Base-by-base conservation (phyloP, 257 asterid genomes). In the Capsicum chinense region DNA sequence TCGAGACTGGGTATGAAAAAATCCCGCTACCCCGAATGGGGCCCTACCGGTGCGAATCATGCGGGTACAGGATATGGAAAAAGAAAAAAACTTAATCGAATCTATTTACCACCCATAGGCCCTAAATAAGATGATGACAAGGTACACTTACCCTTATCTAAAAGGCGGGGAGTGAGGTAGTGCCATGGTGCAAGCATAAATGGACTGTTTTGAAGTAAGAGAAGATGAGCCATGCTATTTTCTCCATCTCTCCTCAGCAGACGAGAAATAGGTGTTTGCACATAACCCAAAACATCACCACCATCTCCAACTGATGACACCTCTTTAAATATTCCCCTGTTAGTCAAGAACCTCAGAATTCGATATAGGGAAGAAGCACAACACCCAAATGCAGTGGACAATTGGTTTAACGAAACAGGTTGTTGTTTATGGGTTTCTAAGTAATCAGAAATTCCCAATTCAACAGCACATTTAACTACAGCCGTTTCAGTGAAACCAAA, bases 141-240 rank as follows among this genome's bases (percentile, higher is more conserved):
- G 26, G 42, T 39, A 39, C 5, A 39, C 44, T 39, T 44, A 80
- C 71, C 86, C 10, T 3, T 83, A 86, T 1, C 50, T 19, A 62
- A 79, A 8, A 85, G 89, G 0, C 89, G 85, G 5, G 69, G 63
- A 39, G 91, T 84, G 14, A 94, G 79, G 1, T 83, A 59, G 9
- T 85, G 96, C 98, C 98, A 94, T 0, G 98, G 92, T 1, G 90
- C 91, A 7, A 94, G 90, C 96, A 91, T 91, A 47, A 82, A 88
- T 0, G 91, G 91, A 83, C 92, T 88, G 88, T 87, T 90, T 85
- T 93, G 93, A 0, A 94, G 87, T n/a, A 93, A 86, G 9, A 94
- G 39, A 0, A 93, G 1, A 44, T 90, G 88, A 48, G 92, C 90
- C 90, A 92, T 73, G 84, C 90, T 90, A 21, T 85, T 85, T 11